Evolutionary conservation across 169 alveolate species (phyloP).

Genomic region (Hepatocystis sp.): DNA sequence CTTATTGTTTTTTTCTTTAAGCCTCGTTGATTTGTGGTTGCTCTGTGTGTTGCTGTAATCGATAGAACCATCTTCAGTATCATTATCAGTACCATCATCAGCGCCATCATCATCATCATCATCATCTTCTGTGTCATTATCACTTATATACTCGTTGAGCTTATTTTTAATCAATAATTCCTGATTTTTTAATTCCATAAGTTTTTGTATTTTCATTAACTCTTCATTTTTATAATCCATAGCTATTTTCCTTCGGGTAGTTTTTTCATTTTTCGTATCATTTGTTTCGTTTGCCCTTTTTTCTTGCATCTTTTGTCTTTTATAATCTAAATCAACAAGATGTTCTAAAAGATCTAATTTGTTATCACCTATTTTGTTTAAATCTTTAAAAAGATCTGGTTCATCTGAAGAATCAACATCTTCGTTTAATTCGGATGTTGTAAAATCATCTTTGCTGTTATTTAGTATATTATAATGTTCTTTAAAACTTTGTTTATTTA

Average conservation of each 20-base stretch:
- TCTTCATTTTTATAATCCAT: constrained; percentile 80
- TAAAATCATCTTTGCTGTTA: constrained; percentile 50
- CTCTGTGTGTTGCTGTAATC: background rate
- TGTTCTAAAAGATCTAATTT: constrained; percentile 30
- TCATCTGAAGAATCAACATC: constrained; percentile 15
- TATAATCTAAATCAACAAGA: constrained; percentile 62
- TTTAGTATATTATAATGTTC: constrained; percentile 68
- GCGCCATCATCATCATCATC: constrained; percentile 10
- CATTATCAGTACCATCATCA: constrained; percentile 24
- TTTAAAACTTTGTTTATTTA: constrained; percentile 31
- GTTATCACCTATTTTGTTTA: background rate
- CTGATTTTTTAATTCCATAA: constrained; percentile 78
- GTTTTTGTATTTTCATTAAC: constrained; percentile 76
- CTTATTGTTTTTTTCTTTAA: background rate
- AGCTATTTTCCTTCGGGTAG: constrained; percentile 77
- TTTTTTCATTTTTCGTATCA: constrained; percentile 68
- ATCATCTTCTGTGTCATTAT: constrained; percentile 73
- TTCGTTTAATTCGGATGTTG: constrained; percentile 71
- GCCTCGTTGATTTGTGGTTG: background rate
- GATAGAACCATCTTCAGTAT: constrained; percentile 30
- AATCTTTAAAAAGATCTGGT: constrained; percentile 30
- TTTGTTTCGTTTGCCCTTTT: constrained; percentile 30
- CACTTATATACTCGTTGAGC: constrained; percentile 67
- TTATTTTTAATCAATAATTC: constrained; percentile 75
- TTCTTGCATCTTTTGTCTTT: constrained; percentile 52